A percentile compares a stretch with the other conserved stretches of the same genome.
phyloP scores from a whole-genome alignment of 768 basidiomycete species.

The Fistulinella prunicolor region DNA sequence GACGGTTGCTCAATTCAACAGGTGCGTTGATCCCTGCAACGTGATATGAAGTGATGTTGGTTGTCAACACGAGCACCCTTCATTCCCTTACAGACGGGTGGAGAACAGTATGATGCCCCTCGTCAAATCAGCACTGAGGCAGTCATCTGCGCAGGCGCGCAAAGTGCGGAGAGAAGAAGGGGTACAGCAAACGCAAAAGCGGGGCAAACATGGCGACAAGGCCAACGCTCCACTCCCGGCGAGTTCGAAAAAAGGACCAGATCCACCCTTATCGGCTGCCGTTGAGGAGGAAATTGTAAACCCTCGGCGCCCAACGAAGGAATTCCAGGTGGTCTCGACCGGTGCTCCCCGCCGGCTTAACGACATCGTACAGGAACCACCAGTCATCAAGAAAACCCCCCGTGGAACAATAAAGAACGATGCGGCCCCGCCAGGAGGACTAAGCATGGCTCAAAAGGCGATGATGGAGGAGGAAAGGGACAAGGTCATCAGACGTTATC shows the following conservation, averaged over 20 bases:
- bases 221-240: constrained; percentile 6
- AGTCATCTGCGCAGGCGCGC: constrained; percentile 51
- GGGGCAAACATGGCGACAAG: constrained; percentile 10
- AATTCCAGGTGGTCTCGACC: constrained; percentile 49
- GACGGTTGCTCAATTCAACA: constrained; percentile 72
- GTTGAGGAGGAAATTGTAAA: constrained; percentile 20
- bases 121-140: constrained; percentile 57
- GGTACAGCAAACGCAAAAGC: constrained; percentile 18
- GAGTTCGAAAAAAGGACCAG: constrained; percentile 11
- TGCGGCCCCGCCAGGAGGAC: constrained; percentile 39
- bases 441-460: constrained; percentile 72
- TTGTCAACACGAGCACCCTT: constrained; percentile 7
- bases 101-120: constrained; percentile 68
- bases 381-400: constrained; percentile 54
- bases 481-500: constrained; percentile 61
- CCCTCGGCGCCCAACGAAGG: constrained; percentile 30
- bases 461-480: constrained; percentile 79
- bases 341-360: constrained; percentile 65
- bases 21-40: constrained; percentile 41
- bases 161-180: constrained; percentile 37
- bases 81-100: constrained; percentile 52
- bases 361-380: constrained; percentile 69
- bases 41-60: constrained; percentile 9
- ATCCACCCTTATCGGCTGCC: constrained; percentile 12
- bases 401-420: constrained; percentile 38